Percentiles rank a stretch among this genome's conserved stretches.
Conservation (phyloP, 768 basidiomycete genomes). For the Kondoa malvinella region DNA sequence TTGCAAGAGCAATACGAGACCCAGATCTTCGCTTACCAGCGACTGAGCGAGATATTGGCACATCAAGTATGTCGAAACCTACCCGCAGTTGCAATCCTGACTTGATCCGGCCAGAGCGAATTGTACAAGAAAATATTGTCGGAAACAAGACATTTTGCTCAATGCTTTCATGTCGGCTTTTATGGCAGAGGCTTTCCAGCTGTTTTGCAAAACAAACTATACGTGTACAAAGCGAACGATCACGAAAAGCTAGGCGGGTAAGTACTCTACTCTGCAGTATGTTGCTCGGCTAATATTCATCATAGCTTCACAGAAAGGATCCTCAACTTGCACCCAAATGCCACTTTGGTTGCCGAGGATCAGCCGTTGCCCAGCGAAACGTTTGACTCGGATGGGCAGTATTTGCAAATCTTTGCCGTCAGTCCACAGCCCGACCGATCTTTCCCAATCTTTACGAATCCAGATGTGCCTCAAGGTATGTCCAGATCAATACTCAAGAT, state of each 20-base stretch:
- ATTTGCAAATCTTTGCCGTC: conserved; percentile 75
- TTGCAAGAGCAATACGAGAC: conserved; percentile 71
- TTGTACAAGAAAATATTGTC: conserved; percentile 25
- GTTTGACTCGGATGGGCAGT: conserved; percentile 40
- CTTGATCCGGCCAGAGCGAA: conserved; percentile 7
- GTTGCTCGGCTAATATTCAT: neutral
- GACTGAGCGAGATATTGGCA: conserved; percentile 36
- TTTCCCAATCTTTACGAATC: conserved; percentile 49
- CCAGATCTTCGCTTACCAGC: conserved; percentile 32
- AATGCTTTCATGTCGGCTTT: conserved; percentile 83
- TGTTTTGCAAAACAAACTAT: conserved; percentile 72
- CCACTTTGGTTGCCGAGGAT: conserved; percentile 48
- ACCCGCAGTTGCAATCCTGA: neutral
- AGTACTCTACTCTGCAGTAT: conserved; percentile 45
- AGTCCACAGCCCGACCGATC: conserved; percentile 59
- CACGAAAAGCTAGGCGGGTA: conserved; percentile 66
- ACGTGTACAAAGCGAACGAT: conserved; percentile 78
- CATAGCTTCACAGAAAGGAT: conserved; percentile 63
- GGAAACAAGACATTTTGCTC: conserved; percentile 22
- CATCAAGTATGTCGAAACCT: conserved; percentile 20
- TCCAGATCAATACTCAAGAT: neutral
- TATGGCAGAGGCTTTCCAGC: conserved; percentile 68
- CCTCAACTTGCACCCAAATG: conserved; percentile 69
- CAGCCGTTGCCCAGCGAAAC: neutral
- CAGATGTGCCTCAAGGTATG: conserved; percentile 16